phyloP scores from a whole-genome alignment of 345 rosid species.

The Hibiscus tridactylites region DNA sequence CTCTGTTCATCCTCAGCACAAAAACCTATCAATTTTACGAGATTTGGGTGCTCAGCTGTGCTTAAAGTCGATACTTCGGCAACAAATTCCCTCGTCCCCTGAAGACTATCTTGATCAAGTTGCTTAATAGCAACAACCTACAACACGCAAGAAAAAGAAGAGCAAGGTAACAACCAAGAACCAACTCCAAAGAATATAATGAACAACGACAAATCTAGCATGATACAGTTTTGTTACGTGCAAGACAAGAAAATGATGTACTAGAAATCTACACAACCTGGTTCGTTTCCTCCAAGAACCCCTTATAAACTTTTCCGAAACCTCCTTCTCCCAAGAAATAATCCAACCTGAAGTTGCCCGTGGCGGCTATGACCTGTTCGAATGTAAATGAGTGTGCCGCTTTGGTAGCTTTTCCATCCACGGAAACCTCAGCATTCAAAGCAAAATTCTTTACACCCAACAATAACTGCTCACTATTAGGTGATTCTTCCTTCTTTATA shows the following conservation, averaged over 20 bases:
- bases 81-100: slow-evolving; percentile 73
- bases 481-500: slow-evolving; percentile 27
- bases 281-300: slow-evolving; percentile 33
- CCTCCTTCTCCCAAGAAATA: slow-evolving; percentile 84
- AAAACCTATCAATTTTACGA: slow-evolving; percentile 79
- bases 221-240: not conserved
- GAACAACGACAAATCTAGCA: not conserved
- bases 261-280: slow-evolving; percentile 37
- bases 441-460: slow-evolving; percentile 40
- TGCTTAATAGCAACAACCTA: slow-evolving; percentile 85
- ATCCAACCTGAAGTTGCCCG: slow-evolving; percentile 49
- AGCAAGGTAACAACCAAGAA: not conserved
- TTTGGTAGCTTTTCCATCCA: slow-evolving; percentile 25
- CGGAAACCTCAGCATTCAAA: slow-evolving; percentile 31
- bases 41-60: slow-evolving; percentile 70
- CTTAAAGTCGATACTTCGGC: slow-evolving; percentile 75
- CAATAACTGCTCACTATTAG: slow-evolving; percentile 37
- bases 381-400: slow-evolving; percentile 46
- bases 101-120: slow-evolving; percentile 68
- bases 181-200: not conserved
- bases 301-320: slow-evolving; percentile 75
- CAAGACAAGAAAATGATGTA: not conserved
- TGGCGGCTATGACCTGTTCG: slow-evolving; percentile 50
- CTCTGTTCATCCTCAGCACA: slow-evolving; percentile 92
- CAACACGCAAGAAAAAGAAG: not conserved